Evolutionary conservation across 305 asterid species (phyloP), one percentile per base, ranked within the genome.

Genomic region (Fraxinus platypoda): DNA sequence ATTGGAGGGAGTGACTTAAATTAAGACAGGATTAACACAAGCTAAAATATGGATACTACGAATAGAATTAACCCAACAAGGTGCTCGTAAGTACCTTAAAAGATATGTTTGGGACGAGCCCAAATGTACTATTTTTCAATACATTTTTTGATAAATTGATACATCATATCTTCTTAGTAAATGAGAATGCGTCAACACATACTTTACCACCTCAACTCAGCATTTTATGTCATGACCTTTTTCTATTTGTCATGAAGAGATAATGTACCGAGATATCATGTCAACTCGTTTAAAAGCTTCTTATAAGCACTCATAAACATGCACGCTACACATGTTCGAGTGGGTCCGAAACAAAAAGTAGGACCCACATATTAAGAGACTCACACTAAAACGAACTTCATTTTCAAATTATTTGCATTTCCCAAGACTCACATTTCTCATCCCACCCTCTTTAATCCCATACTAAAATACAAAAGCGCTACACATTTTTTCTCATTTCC

Each of bases 401-500:
- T 13, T 68, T 68, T 62, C 71, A 62, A 62, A 62, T 23, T 62
- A 66, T 26, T 71, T 33, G 76, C 41, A 17, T 31, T 71, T 71
- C 46, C 41, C 76, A 15, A 72, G 46, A 72, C 21, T 77, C 74
- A 54, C 73, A 49, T 23, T 77, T 52, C 66, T 46, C 77, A 41
- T 72, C n/a, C 43, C 41, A 23, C 21, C 19, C 71, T 11, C 25
- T 17, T 52, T 52, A 52, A 52, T 5, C 8, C 23, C 59, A 49
- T 15, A 52, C 8, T 17, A 52, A 52, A 52, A 52, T 52, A 52
- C 64, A 52, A n/a, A 52, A 52, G 23, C 57, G 38, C 46, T 70
- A 31, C 81, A 54, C 81, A 37, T 23, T 52, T 75, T 33, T 12
- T 59, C 62, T 75, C 83, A 23, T 77, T 84, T 54, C 38, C 33